Base-by-base conservation (phyloP, 1,284 basidiomycete species). In the Kwoniella shivajii region DNA sequence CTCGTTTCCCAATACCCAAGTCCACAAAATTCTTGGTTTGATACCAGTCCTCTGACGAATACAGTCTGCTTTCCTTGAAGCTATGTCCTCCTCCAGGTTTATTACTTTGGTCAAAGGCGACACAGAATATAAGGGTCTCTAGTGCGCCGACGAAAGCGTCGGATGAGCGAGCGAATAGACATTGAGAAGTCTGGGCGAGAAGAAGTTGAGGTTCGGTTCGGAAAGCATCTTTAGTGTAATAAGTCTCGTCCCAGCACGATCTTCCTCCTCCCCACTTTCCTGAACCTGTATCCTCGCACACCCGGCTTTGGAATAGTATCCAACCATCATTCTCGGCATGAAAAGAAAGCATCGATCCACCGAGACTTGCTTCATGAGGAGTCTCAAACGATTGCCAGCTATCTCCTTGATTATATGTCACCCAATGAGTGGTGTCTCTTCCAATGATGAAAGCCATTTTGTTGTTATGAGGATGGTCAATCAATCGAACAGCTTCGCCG, bases 381-480 rank as follows among this genome's bases (percentile, higher is more conserved):
- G 91, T 83, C 4, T 86, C 79, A 74, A 95, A 97, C 0, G 83
- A 74, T 54, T 85, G 84, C 93, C 93, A 97, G 37, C 86, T 85
- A 74, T 84, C 85, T 52, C 93, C 93, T 60, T 88, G 84, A 76
- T 97, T 87, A 38, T 85, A 84, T 1, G 93, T 92, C 26, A 88
- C 86, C 76, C 89, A 96, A 76, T 96, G 92, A 27, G 74, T 88
- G 20, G 65, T 86, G 33, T 81, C 80, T 22, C 82, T 81, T 6
- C 89, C 89, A 59, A 97, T 79, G 27, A 89, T 86, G 72, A 94
- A 96, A 0, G 90, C 92, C 89, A 85, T 85, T 56, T 82, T 79
- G 63, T 86, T 89, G 73, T 93, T 84, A 69, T 88, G 87, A 1
- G 95, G 94, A 73, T 98, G 95, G 60, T 89, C 85, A 54, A 98